Base-by-base conservation (phyloP, 352 stramenopile species). In the Plasmopara muralis region DNA sequence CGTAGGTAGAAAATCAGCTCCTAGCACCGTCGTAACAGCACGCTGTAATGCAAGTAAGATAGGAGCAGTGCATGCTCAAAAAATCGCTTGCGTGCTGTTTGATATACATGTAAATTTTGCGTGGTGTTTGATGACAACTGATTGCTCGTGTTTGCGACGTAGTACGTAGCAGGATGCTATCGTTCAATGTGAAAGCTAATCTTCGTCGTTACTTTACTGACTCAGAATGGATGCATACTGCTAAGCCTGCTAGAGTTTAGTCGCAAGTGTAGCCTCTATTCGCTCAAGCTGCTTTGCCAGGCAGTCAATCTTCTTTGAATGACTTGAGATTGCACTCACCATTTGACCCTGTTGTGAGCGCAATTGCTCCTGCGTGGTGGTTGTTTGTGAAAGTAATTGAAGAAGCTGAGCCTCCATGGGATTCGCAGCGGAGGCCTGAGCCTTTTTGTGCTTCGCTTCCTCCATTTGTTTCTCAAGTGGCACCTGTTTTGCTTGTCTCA, bases 301-400 rank as follows among this genome's bases (percentile, higher is more conserved):
- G 39, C 84, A 70, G 59, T 71, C 71, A 46, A 90, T 90, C 67
- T 93, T 79, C 54, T 89, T 82, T 13, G 77, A 84, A 55, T 93
- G 79, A 28, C 62, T 76, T 52, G 48, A 72, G 52, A 93, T 86
- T 14, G 82, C 77, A 38, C 77, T 77, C 20, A 89, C 82, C 82
- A 93, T 93, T 48, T 89, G 75, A 0, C 65, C 72, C 31, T 93
- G 82, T 55, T 93, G 82, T 55, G 81, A 83, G 15, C 76, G 75
- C 20, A 93, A 60, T 47, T 93, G 82, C 57, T 88, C 73, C 46
- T 93, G 82, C 5, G 82, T 93, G 33, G 55, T 79, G 18, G 82
- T 93, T 0, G 82, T 93, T 60, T 93, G 78, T 38, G 76, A 85
- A 29, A 93, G 59, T 39, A 93, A 50, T 50, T 89, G 54, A 68